A percentile compares a stretch with the other conserved stretches of the same genome.
phyloP scores from a whole-genome alignment of 1,139 yeast species.

The Candida sp. region DNA sequence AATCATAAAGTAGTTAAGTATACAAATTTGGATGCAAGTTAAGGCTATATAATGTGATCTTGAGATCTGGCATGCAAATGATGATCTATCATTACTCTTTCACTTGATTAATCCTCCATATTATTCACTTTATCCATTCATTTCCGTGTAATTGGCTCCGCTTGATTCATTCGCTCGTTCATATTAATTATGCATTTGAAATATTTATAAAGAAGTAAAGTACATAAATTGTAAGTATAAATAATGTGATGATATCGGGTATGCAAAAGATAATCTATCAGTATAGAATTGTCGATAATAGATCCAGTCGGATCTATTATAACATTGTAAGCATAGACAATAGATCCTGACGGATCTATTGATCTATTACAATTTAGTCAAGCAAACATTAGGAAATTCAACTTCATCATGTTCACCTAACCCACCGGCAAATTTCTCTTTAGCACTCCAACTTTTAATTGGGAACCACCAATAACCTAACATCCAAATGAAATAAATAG shows the following conservation, averaged over 20 bases:
- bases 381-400: constrained; percentile 46
- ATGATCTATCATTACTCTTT: neutral
- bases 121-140: neutral
- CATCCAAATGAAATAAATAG: constrained; percentile 50
- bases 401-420: constrained; percentile 38
- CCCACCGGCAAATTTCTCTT: constrained; percentile 45
- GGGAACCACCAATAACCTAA: constrained; percentile 58
- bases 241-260: neutral
- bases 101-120: neutral
- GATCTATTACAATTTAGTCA: constrained; percentile 11
- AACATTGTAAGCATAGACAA: no score
- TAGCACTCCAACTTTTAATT: constrained; percentile 34
- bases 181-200: neutral
- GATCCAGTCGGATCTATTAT: no score
- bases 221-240: neutral
- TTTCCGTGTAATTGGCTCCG: no score
- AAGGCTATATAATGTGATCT: no score
- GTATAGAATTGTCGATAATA: neutral
- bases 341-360: no score
- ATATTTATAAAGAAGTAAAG: neutral
- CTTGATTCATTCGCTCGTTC: neutral
- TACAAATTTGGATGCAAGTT: no score
- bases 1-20: no score
- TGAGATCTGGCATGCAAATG: neutral
- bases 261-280: neutral